Evolutionary conservation across 1,284 basidiomycete species (phyloP).

Genomic region (Flammula alnicola): DNA sequence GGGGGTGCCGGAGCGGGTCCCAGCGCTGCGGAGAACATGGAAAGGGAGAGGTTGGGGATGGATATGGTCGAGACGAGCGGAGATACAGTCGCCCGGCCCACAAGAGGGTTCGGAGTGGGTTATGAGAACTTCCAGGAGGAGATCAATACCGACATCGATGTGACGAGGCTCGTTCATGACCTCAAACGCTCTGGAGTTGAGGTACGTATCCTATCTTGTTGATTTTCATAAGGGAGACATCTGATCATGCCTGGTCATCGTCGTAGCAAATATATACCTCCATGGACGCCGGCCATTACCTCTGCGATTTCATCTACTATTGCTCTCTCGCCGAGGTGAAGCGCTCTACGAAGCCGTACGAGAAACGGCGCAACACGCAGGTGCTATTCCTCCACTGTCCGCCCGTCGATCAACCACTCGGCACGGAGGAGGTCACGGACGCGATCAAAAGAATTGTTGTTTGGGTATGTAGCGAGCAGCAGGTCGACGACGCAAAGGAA

Average conservation of each 20-base stretch:
- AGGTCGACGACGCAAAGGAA: conserved; percentile 36
- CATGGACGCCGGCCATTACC: conserved; percentile 75
- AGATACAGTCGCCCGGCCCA: conserved; percentile 36
- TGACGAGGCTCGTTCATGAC: conserved; percentile 53
- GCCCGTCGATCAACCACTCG: conserved; percentile 63
- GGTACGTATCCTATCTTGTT: conserved; percentile 44
- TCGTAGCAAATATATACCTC: conserved; percentile 69
- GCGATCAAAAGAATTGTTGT: conserved; percentile 62
- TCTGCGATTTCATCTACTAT: conserved; percentile 81
- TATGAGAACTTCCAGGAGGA: conserved; percentile 50
- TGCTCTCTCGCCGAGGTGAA: conserved; percentile 76
- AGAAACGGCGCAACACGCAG: conserved; percentile 56
- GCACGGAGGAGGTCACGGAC: conserved; percentile 67
- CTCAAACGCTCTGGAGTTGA: conserved; percentile 61
- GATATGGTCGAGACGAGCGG: conserved; percentile 35
- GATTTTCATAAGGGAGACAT: not conserved
- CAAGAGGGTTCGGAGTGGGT: conserved; percentile 44
- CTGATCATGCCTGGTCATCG: conserved; percentile 5
- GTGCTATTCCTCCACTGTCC: conserved; percentile 78
- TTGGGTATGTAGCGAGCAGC: conserved; percentile 57
- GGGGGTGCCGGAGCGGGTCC: conserved; percentile 20
- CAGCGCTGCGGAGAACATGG: conserved; percentile 38
- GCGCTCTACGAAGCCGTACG: conserved; percentile 55
- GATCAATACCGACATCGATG: conserved; percentile 48
- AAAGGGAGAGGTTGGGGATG: conserved; percentile 39